phyloP scores from a whole-genome alignment of 768 basidiomycete species.

The Lactifluus volemus region DNA sequence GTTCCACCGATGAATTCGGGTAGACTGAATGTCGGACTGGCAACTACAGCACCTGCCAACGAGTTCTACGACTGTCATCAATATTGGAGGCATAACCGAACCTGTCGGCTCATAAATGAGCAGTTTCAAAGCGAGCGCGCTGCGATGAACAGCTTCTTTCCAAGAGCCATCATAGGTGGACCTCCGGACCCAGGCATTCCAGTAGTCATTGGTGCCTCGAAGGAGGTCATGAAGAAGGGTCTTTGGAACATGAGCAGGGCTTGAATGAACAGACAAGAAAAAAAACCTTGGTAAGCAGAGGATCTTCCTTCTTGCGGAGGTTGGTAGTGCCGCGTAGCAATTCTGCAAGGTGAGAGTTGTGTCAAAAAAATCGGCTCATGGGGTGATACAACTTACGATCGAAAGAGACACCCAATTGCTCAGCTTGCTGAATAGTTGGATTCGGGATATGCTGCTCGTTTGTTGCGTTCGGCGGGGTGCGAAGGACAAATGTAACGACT shows the following conservation, averaged over 20 bases:
- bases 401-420: conserved; percentile 38
- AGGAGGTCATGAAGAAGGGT: conserved; percentile 51
- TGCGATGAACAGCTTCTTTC: conserved; percentile 91
- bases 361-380: neutral
- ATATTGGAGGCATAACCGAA: conserved; percentile 19
- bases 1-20: conserved; percentile 89
- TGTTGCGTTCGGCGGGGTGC: conserved; percentile 48
- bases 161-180: conserved; percentile 89
- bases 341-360: conserved; percentile 22
- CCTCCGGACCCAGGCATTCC: conserved; percentile 83
- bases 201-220: conserved; percentile 68
- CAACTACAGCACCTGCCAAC: conserved; percentile 72
- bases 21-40: conserved; percentile 90
- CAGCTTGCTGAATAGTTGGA: conserved; percentile 33
- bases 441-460: conserved; percentile 23
- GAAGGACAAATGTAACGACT: conserved; percentile 78
- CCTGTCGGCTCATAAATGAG: conserved; percentile 90
- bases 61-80: neutral
- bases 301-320: conserved; percentile 54
- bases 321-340: conserved; percentile 39
- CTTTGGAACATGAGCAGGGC: conserved; percentile 24
- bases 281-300: conserved; percentile 51
- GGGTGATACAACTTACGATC: conserved; percentile 27
- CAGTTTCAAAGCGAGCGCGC: conserved; percentile 88
- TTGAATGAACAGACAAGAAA: neutral